Evolutionary conservation across 148 eudicot species (phyloP), one percentile per base, ranked within the genome.

Genomic region (Silene uniflora): DNA sequence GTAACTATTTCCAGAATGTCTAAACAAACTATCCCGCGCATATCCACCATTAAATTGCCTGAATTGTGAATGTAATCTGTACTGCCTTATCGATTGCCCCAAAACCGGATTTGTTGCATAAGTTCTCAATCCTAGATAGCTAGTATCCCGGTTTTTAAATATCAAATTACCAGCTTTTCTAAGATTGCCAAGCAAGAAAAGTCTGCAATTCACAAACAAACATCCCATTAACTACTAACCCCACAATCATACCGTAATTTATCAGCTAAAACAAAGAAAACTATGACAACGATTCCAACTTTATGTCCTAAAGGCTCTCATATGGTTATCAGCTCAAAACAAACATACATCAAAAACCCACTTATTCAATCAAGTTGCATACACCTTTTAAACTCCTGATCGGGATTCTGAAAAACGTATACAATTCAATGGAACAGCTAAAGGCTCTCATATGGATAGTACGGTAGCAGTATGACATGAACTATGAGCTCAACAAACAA

Each of bases 101-200:
- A 80, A 73, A 56, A 81, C 67, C 62, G 56, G 67, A 73, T 58
- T 63, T 24, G 76, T 76, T 46, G 81, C 82, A 81, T 87, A 39
- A 42, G 82, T 86, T 49, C 73, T 81, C 69, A 78, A 83, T 66
- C 79, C 86, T 72, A 84, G 76, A 77, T 64, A 29, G 75, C 80
- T 42, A 75, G 75, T 75, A 25, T 74, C 49, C 69, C 77, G 85
- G 69, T 75, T 81, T 73, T 78, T 62, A 46, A 62, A 11, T 69
- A 86, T 42, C 42, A 83, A 76, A 47, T 78, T 78, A 60, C 85
- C 78, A 19, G 83, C 79, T 81, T 81, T 87, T 81, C 74, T 87
- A 74, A 83, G 79, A 35, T 83, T 88, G 46, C 88, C 75, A 63
- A 84, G 52, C 76, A 85, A 81, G 84, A 91, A 81, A 67, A 88